phyloP scores from a whole-genome alignment of 306 rosid genomes.

The Senna tora region DNA sequence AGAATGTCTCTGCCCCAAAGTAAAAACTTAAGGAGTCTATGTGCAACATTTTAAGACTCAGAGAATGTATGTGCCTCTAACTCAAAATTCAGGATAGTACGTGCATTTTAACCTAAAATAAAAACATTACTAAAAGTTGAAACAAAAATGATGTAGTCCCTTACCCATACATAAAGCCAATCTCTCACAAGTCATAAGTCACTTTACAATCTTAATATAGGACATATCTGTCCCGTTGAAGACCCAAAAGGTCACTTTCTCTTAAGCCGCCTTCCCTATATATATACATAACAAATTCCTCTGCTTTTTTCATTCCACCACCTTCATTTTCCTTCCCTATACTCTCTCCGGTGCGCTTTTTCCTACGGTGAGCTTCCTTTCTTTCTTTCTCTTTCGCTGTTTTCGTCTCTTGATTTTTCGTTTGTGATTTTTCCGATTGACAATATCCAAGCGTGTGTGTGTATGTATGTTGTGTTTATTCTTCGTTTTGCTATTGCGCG shows the following conservation, averaged over 20 bases:
- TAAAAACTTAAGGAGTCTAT: too few relatives aligned
- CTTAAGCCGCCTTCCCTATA: not conserved
- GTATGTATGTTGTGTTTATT: not conserved
- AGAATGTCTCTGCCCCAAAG: too few relatives aligned
- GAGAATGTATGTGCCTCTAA: too few relatives aligned
- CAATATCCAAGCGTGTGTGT: too few relatives aligned
- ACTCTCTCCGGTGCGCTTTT: not conserved
- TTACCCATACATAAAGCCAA: not conserved
- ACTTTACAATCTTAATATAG: too few relatives aligned
- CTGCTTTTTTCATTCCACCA: not conserved
- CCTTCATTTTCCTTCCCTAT: not conserved
- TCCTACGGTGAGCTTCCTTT: not conserved
- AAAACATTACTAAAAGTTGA: not conserved
- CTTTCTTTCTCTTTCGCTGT: not conserved
- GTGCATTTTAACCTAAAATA: not conserved
- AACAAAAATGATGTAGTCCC: not conserved
- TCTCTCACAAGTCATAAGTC: not conserved
- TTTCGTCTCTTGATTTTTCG: not conserved
- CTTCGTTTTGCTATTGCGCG: not conserved
- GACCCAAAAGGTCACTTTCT: constrained; percentile 12
- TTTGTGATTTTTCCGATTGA: not conserved
- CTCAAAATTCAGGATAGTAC: too few relatives aligned
- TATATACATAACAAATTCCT: not conserved
- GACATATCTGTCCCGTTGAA: not conserved
- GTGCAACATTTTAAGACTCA: too few relatives aligned